Evolutionary conservation across 352 stramenopile species (phyloP).

Genomic region (Peronospora belbahrii): DNA sequence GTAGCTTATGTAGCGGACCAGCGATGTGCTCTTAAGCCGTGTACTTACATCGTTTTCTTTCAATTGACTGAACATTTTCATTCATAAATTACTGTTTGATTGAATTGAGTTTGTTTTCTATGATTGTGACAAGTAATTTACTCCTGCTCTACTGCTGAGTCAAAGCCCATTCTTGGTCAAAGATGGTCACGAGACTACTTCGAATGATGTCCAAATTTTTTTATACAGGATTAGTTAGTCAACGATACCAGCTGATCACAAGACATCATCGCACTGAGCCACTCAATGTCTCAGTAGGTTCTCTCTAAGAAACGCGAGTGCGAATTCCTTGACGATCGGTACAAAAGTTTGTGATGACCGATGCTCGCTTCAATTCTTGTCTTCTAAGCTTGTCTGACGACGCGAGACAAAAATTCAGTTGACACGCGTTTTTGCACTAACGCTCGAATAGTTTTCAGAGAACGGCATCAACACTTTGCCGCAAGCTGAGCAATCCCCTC

Average conservation of each 20-base stretch:
- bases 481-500: constrained; percentile 31
- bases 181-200: no score
- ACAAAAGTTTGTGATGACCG: constrained; percentile 58
- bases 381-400: no score
- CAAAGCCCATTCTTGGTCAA: no score
- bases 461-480: constrained; percentile 49
- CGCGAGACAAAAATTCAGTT: no score
- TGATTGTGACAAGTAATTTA: no score
- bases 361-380: constrained; percentile 28
- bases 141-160: constrained; percentile 18
- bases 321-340: constrained; percentile 64
- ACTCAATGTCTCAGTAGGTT: constrained; percentile 45
- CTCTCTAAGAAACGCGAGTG: constrained; percentile 59
- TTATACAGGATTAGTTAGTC: no score
- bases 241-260: constrained; percentile 72
- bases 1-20: constrained; percentile 34
- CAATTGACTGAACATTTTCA: constrained; percentile 30
- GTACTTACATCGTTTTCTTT: constrained; percentile 8
- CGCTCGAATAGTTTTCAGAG: no score
- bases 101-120: no score
- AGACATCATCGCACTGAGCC: constrained; percentile 34
- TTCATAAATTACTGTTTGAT: constrained; percentile 15
- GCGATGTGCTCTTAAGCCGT: constrained; percentile 10
- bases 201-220: no score
- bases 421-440: no score